A percentile compares a stretch with the other conserved stretches of the same genome.
phyloP scores from a whole-genome alignment of 768 basidiomycete genomes.

The Auricularia cornea region DNA sequence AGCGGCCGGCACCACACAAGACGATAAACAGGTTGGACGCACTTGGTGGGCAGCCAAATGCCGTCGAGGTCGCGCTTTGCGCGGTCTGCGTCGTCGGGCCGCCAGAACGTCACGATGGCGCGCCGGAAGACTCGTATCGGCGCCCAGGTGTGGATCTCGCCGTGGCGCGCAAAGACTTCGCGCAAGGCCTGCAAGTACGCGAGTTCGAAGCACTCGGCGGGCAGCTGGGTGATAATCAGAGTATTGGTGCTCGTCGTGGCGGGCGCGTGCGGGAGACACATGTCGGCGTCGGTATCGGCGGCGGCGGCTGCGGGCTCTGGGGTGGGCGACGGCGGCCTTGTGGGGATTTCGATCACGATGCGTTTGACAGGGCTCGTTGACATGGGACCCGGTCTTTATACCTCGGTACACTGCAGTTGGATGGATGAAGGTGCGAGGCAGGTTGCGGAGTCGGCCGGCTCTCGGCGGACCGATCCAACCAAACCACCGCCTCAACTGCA shows the following conservation, averaged over 20 bases:
- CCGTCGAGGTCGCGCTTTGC: constrained; percentile 63
- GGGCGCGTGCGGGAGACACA: neutral
- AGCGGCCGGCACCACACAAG: no score
- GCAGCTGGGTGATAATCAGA: constrained; percentile 70
- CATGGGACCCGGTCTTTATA: no score
- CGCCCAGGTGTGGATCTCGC: constrained; percentile 84
- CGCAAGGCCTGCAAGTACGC: constrained; percentile 55
- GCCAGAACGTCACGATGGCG: constrained; percentile 71
- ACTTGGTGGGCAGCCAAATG: constrained; percentile 23
- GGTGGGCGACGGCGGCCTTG: neutral
- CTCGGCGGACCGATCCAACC: no score
- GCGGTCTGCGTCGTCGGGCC: constrained; percentile 51
- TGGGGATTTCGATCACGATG: neutral
- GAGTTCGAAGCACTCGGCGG: constrained; percentile 69
- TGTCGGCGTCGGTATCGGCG: neutral
- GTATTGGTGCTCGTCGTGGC: constrained; percentile 55
- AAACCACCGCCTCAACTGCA: no score
- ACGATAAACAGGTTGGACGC: no score
- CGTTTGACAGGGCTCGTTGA: neutral
- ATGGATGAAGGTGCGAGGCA: no score
- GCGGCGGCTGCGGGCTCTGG: neutral
- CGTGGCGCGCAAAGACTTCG: constrained; percentile 67
- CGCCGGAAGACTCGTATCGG: constrained; percentile 75
- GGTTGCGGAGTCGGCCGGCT: no score
- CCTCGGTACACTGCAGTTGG: no score